These are phyloP conservation scores for Buxus sempervirens DNA, from an alignment of 164 flowering plant species.

Conservation along the genomic window DNA sequence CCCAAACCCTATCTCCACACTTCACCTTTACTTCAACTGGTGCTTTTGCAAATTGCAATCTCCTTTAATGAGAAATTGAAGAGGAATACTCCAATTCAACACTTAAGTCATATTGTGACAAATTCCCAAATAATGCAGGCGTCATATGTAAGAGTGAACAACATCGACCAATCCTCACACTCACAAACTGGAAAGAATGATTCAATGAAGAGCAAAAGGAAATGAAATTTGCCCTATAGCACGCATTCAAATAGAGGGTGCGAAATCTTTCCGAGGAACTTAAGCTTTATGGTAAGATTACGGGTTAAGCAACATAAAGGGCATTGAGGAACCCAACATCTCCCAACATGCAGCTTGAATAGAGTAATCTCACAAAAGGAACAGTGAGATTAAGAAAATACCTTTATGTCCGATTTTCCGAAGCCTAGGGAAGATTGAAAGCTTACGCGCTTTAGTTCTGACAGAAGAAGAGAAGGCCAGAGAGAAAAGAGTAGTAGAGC, in stretches of 20 bases:
- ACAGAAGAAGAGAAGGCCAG: conserved; percentile 12
- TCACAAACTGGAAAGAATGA: neutral
- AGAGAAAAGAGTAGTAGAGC: conserved; percentile 11
- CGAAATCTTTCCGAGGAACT: neutral
- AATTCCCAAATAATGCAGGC: too few species aligned
- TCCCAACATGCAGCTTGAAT: neutral
- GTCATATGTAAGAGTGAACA: neutral
- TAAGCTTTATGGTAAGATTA: neutral
- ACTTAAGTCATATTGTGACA: too few species aligned
- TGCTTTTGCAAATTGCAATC: too few species aligned
- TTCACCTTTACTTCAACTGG: too few species aligned
- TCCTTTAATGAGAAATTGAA: too few species aligned
- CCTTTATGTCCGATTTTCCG: conserved; percentile 27
- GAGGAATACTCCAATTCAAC: too few species aligned
- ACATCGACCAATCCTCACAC: neutral
- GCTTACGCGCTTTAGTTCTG: conserved; percentile 19
- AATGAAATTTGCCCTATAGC: neutral
- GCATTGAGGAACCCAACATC: neutral
- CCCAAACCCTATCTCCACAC: too few species aligned
- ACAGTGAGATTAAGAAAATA: conserved; percentile 10
- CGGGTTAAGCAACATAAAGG: neutral
- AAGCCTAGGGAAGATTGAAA: conserved; percentile 23
- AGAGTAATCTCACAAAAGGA: neutral
- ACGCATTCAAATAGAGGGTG: neutral
- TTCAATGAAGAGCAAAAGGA: neutral